phyloP scores from a whole-genome alignment of 2,329 filamentous ascomycete genomes.

The Verticillium nubilum region DNA sequence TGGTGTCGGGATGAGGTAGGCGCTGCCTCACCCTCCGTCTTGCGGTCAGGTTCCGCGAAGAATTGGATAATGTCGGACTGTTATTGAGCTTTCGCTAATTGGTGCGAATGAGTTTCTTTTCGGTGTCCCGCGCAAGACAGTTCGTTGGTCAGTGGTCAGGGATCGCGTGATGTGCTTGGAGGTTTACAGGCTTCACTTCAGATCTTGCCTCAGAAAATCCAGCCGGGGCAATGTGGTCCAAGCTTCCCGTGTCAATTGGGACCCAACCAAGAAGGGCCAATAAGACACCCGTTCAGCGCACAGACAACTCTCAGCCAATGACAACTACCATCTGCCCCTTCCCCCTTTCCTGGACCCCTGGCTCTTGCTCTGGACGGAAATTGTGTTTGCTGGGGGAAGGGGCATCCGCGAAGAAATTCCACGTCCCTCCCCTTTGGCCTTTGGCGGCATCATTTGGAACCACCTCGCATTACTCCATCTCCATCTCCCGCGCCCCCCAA shows the following conservation, averaged over 20 bases:
- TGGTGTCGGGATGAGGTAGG: conserved; percentile 19
- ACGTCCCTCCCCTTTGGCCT: conserved; percentile 8
- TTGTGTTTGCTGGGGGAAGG: conserved; percentile 38
- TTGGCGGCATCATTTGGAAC: conserved; percentile 9
- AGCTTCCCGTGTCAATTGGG: conserved; percentile 1
- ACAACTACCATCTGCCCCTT: conserved; percentile 18
- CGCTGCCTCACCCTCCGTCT: not conserved
- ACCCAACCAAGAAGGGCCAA: not conserved
- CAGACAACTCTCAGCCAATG: conserved; percentile 12
- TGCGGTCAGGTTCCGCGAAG: not conserved
- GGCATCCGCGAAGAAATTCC: conserved; percentile 8
- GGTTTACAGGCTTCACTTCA: not conserved
- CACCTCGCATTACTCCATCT: conserved; percentile 5
- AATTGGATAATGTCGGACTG: not conserved
- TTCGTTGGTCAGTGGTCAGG: not conserved
- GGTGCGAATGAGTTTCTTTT: not conserved
- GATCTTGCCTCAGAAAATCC: conserved; percentile 2
- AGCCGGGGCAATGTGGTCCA: not conserved
- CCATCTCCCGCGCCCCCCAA: not conserved
- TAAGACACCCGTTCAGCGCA: not conserved
- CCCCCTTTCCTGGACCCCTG: conserved; percentile 36
- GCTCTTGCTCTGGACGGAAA: conserved; percentile 36
- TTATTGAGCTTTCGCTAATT: not conserved
- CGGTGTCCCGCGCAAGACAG: not conserved
- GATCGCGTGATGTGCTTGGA: not conserved